Evolutionary conservation across 306 rosid species (phyloP).

Genomic region (Adenanthera pavonina): DNA sequence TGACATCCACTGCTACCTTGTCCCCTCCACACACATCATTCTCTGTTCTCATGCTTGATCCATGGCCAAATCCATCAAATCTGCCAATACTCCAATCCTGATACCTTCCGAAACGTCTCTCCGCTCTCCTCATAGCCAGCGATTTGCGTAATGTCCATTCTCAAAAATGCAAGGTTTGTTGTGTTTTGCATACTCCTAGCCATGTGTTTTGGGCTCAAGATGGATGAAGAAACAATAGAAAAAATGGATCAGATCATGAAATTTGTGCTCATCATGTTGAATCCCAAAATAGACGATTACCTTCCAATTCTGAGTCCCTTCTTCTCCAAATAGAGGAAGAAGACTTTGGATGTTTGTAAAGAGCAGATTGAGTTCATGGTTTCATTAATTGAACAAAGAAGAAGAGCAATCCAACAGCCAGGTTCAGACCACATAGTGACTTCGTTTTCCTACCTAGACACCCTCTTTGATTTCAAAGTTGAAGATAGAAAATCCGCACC

Average conservation of each 20-base stretch:
- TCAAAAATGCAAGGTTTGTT: slow-evolving; percentile 75
- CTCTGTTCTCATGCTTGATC: slow-evolving; percentile 68
- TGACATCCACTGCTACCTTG: slow-evolving; percentile 37
- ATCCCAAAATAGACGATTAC: slow-evolving; percentile 86
- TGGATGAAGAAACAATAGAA: slow-evolving; percentile 76
- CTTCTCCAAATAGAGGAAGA: slow-evolving; percentile 81
- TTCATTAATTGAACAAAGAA: slow-evolving; percentile 69
- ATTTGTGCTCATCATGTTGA: slow-evolving; percentile 59
- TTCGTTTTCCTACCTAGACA: slow-evolving; percentile 89
- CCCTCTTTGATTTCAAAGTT: slow-evolving; percentile 69
- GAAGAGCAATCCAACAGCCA: slow-evolving; percentile 64
- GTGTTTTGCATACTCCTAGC: slow-evolving; percentile 78
- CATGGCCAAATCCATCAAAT: slow-evolving; percentile 48
- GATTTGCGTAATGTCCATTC: slow-evolving; percentile 68
- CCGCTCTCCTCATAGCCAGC: slow-evolving; percentile 83
- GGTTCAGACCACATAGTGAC: slow-evolving; percentile 71
- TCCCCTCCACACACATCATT: slow-evolving; percentile 66
- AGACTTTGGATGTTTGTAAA: slow-evolving; percentile 54
- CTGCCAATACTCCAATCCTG: slow-evolving; percentile 56
- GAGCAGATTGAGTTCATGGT: slow-evolving; percentile 67
- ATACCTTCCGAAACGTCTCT: slow-evolving; percentile 50
- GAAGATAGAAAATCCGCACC: slow-evolving; percentile 67
- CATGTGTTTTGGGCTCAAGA: slow-evolving; percentile 88
- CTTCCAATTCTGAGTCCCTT: slow-evolving; percentile 76
- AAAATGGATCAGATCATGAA: slow-evolving; percentile 78